These are phyloP conservation scores for Tolypocladium nubicola DNA, from an alignment of 2,329 filamentous ascomycete genomes.

Conservation along the genomic window DNA sequence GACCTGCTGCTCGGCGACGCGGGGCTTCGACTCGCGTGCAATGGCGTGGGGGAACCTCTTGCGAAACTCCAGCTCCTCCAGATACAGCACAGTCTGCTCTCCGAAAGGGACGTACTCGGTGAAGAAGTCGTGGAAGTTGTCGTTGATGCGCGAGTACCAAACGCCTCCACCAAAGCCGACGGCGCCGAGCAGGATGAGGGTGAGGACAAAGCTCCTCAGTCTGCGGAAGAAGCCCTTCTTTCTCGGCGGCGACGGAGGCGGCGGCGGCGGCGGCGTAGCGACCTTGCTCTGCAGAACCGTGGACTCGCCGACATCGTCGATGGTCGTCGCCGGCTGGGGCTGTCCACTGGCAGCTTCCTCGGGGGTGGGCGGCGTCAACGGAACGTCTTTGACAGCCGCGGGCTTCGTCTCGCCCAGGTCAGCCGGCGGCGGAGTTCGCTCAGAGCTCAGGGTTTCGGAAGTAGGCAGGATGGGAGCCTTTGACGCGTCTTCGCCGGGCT, in stretches of 20 bases:
- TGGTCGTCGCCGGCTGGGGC: constrained; percentile 6
- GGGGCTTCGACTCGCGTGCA: constrained; percentile 31
- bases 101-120: constrained; percentile 93
- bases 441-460: constrained; percentile 39
- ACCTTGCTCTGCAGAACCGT: constrained; percentile 4
- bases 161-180: constrained; percentile 80
- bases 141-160: constrained; percentile 84
- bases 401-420: constrained; percentile 25
- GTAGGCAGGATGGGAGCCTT: constrained; percentile 43
- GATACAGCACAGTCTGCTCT: constrained; percentile 87
- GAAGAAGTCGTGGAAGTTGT: constrained; percentile 99
- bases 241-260: constrained; percentile 33
- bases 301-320: constrained; percentile 11
- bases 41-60: constrained; percentile 59
- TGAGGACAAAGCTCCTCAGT: constrained; percentile 67
- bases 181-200: constrained; percentile 63
- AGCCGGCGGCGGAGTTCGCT: constrained; percentile 29
- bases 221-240: constrained; percentile 60
- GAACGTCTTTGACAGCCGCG: constrained; percentile 19
- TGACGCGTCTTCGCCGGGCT: constrained; percentile 35
- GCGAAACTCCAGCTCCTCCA: constrained; percentile 90
- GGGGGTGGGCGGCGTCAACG: constrained; percentile 18
- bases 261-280: constrained; percentile 23
- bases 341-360: constrained; percentile 7
- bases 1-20: constrained; percentile 57